Percentiles rank a stretch among this genome's conserved stretches.
These are phyloP conservation scores for Alternaria consortialis DNA, from an alignment of 2,329 filamentous ascomycete genomes.

Conservation along the genomic window DNA sequence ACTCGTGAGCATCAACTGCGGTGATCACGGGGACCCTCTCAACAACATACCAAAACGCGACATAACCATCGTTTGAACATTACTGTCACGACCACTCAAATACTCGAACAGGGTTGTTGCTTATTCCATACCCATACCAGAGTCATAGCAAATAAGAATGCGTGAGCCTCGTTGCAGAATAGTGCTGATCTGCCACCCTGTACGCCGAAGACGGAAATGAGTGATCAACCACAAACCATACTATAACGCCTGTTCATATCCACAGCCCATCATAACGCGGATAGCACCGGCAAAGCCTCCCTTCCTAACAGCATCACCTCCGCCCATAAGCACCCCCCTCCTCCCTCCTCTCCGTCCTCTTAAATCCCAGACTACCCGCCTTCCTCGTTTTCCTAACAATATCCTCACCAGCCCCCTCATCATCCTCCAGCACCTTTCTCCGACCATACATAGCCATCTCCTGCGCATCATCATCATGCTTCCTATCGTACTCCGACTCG, in stretches of 20 bases:
- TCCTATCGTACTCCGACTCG: constrained; percentile 65
- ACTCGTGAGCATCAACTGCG: too few species aligned
- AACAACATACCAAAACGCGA: not conserved
- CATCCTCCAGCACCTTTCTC: constrained; percentile 39
- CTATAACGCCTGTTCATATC: too few species aligned
- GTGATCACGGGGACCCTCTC: not conserved
- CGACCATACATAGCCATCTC: constrained; percentile 48
- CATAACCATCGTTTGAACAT: not conserved
- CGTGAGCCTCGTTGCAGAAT: too few species aligned
- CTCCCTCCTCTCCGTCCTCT: constrained; percentile 22
- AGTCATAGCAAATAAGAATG: too few species aligned
- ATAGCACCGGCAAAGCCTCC: not conserved
- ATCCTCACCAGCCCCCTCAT: constrained; percentile 22
- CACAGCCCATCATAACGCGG: not conserved
- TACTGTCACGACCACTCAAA: too few species aligned
- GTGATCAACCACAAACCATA: too few species aligned
- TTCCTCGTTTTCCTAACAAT: constrained; percentile 28
- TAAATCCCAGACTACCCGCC: constrained; percentile 41
- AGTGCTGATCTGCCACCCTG: too few species aligned
- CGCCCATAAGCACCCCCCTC: constrained; percentile 55
- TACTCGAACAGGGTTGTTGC: too few species aligned
- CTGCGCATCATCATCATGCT: constrained; percentile 51
- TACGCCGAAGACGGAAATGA: too few species aligned
- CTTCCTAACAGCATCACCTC: not conserved
- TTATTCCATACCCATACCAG: too few species aligned